Evolutionary conservation across 768 basidiomycete species (phyloP).

Genomic region (Tubosaeta brunneosetosa): DNA sequence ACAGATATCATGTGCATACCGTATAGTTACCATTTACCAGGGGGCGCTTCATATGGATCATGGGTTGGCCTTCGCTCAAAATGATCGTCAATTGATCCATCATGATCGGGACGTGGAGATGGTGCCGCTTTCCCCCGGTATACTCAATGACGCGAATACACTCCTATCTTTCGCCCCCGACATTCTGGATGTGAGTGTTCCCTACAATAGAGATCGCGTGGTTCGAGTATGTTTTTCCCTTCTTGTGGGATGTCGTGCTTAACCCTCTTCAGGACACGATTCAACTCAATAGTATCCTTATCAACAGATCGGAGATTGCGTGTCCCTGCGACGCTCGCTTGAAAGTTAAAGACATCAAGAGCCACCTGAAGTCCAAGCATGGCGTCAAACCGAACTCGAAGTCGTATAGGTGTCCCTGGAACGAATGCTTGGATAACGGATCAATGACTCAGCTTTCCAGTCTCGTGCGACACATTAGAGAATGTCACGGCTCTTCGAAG

Average conservation of each 20-base stretch:
- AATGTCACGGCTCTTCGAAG: neutral
- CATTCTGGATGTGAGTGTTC: neutral
- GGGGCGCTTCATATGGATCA: neutral
- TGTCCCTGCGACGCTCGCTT: neutral
- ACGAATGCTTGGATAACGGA: neutral
- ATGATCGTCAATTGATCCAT: neutral
- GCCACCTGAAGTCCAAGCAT: neutral
- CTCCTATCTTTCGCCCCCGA: neutral
- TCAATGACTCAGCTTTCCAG: neutral
- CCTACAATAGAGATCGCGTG: neutral
- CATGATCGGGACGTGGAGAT: neutral
- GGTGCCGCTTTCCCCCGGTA: neutral
- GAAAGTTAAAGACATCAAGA: neutral
- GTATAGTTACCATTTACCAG: neutral
- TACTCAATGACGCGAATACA: neutral
- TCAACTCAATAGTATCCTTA: neutral
- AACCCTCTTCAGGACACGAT: neutral
- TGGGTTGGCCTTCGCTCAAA: neutral
- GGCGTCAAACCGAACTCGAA: neutral
- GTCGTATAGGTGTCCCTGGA: neutral
- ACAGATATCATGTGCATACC: too few species aligned
- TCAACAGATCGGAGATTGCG: neutral
- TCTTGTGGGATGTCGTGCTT: neutral
- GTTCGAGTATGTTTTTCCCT: neutral
- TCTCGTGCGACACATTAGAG: neutral